These are phyloP conservation scores for Heliosperma pusillum DNA, from an alignment of 148 eudicot genomes.

Conservation along the genomic window DNA sequence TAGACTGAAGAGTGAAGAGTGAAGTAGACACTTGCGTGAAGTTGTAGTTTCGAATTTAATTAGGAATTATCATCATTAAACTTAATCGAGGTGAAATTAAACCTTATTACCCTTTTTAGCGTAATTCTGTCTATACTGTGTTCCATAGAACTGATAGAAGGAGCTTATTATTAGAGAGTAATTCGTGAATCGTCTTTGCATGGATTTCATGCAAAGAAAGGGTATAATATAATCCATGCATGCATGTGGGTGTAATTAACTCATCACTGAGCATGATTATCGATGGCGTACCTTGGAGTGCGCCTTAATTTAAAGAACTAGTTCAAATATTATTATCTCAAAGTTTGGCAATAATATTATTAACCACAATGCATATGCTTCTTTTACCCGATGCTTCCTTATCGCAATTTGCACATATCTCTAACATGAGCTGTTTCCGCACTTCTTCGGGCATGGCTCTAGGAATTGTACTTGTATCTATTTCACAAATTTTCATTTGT, in stretches of 20 bases:
- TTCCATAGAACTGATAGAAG: too few relatives aligned
- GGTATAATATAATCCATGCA: background rate
- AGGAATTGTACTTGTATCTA: too few relatives aligned
- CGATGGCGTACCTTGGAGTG: background rate
- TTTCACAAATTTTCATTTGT: too few relatives aligned
- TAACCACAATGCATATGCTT: background rate
- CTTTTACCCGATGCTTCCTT: background rate
- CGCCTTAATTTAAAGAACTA: background rate
- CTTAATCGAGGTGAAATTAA: conserved; percentile 20
- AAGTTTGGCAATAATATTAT: background rate
- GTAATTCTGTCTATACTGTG: background rate
- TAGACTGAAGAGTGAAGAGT: background rate
- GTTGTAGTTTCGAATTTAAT: background rate
- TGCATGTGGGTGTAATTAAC: too few relatives aligned
- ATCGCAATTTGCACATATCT: background rate
- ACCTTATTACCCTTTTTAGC: background rate
- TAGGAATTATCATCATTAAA: background rate
- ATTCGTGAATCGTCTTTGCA: background rate
- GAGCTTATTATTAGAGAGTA: too few relatives aligned
- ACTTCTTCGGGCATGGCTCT: background rate
- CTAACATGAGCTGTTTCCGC: conserved; percentile 7
- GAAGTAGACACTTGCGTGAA: background rate
- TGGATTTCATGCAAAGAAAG: background rate
- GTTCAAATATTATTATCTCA: background rate
- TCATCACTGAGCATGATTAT: too few relatives aligned